Base-by-base conservation (phyloP, 1,139 yeast species). In the Hyphopichia wangnamkhiaoensis region DNA sequence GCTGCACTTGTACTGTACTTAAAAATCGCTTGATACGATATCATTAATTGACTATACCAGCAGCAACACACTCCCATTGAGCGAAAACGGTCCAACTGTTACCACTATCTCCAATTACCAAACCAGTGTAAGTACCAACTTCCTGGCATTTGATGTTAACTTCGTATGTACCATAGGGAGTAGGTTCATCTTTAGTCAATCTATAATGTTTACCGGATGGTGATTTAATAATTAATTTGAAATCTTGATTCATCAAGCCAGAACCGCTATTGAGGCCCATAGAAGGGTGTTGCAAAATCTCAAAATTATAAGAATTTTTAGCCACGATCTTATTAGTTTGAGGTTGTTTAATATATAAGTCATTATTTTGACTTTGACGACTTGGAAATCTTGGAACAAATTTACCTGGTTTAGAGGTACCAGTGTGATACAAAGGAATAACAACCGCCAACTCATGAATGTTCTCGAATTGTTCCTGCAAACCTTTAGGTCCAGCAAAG, bases 21-120 rank as follows among this genome's bases (percentile, higher is more conserved):
- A 7, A 10, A 21, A 21, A 21, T 7, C 9, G 9, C 10, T 7
- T 7, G 24, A 21, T 21, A 10, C 24, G 10, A 21, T 7, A 10
- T 7, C 13, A 23, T 26, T 38, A 45, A 26, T 44, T 43, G 20
- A 44, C 50, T 19, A 57, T 53, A 12, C 50, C 39, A 0, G 63
- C 63, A 17, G 57, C 55, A 1, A 58, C 57, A 58, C 94, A 85
- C 33, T 74, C 74, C 98, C 98, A 93, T 61, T 89, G 96, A 9
- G 95, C 91, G 63, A 88, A 89, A 5, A 87, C 90, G 53, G 90
- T 85, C 91, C 96, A 88, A 40, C 93, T 84, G 45, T 77, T 76
- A 3, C 90, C 90, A 36, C 83, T 77, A 50, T 88, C 94, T 7
- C 91, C 84, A 35, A 86, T 77, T 0, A 88, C 89, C 38, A 91